Evolutionary conservation across 2,329 filamentous ascomycete genomes (phyloP).

Genomic region (Helotiales sp.): DNA sequence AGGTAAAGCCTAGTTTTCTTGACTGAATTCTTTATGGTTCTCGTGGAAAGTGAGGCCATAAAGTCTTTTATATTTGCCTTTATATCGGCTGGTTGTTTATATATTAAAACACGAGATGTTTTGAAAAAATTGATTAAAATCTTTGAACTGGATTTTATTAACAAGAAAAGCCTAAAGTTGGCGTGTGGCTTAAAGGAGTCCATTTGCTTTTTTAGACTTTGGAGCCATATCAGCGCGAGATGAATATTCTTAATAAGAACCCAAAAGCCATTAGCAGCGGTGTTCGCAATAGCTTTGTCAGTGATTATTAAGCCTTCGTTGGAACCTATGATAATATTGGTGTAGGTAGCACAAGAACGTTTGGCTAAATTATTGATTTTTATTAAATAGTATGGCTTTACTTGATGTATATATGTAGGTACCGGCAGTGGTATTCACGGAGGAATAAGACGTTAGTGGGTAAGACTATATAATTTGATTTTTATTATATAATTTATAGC

Average conservation of each 20-base stretch:
- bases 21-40: conserved; percentile 81
- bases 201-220: conserved; percentile 97
- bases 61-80: conserved; percentile 99
- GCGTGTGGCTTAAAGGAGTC: conserved; percentile 92
- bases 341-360: conserved; percentile 79
- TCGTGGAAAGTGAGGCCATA: conserved; percentile 77
- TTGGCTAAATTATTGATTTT: conserved; percentile 97
- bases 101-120: conserved; percentile 93
- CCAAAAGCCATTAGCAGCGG: conserved; percentile 91
- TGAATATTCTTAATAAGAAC: conserved; percentile 99
- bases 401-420: too few species aligned
- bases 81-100: conserved; percentile 96
- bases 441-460: too few species aligned
- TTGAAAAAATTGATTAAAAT: conserved; percentile 95
- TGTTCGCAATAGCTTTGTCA: conserved; percentile 95
- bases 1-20: conserved; percentile 91
- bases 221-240: conserved; percentile 91
- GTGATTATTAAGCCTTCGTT: conserved; percentile 91
- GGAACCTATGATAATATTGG: conserved; percentile 98
- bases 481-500: too few species aligned
- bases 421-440: too few species aligned
- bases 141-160: conserved; percentile 96
- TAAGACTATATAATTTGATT: too few species aligned
- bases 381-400: too few species aligned
- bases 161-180: conserved; percentile 93